Evolutionary conservation across 768 basidiomycete genomes (phyloP).

Genomic region (Asterophora lycoperdoides): DNA sequence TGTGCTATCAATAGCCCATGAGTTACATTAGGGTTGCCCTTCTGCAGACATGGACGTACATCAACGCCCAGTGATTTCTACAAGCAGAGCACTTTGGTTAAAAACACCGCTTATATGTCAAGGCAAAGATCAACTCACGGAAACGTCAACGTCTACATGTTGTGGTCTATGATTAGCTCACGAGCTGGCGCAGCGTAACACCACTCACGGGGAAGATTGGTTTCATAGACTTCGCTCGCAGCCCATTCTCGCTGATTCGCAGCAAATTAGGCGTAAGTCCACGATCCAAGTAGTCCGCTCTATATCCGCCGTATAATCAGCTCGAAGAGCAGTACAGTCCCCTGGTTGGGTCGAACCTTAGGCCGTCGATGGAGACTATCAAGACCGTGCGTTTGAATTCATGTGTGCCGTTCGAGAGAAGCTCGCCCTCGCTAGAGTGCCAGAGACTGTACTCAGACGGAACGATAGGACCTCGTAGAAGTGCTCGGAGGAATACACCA

Average conservation of each 20-base stretch:
- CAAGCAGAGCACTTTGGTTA: neutral
- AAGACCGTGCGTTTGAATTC: conserved; percentile 77
- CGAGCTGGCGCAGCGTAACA: neutral
- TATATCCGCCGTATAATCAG: conserved; percentile 24
- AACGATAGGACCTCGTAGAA: conserved; percentile 26
- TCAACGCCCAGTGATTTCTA: conserved; percentile 87
- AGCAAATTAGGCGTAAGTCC: conserved; percentile 82
- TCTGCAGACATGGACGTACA: conserved; percentile 43
- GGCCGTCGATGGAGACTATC: conserved; percentile 83
- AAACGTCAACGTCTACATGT: conserved; percentile 65
- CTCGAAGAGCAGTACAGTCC: neutral
- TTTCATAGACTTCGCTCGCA: conserved; percentile 84
- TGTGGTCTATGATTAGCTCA: conserved; percentile 1
- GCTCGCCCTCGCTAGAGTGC: conserved; percentile 33
- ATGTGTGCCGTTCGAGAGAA: conserved; percentile 79
- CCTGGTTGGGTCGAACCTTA: conserved; percentile 44
- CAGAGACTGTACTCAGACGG: conserved; percentile 24
- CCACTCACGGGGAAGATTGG: conserved; percentile 80
- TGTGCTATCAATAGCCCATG: conserved; percentile 50
- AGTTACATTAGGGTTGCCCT: too few species aligned
- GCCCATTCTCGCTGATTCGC: conserved; percentile 72
- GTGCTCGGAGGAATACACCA: conserved; percentile 36
- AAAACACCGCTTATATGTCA: neutral
- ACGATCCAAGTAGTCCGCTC: conserved; percentile 84
- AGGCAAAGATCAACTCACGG: conserved; percentile 53